Evolutionary conservation across 192 early-diverging fungal species (phyloP), one percentile per base, ranked within the genome.

Genomic region (Chytriomyces confervae): DNA sequence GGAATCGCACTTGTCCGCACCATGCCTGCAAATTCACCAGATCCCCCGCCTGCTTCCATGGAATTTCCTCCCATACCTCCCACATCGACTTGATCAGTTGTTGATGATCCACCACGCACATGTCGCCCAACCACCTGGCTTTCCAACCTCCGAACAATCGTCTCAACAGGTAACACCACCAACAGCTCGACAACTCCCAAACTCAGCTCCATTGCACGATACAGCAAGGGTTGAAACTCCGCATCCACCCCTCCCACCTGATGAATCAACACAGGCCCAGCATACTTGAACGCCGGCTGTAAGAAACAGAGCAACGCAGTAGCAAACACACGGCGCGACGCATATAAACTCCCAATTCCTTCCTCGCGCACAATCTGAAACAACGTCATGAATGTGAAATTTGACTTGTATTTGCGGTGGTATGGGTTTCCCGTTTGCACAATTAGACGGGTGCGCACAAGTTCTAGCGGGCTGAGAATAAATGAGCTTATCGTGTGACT

Each of bases 111-210:
- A 46, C 53, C 53, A 13, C 53, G 53, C 2, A 74, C 72, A 74
- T 62, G 62, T 2, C 72, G 72, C 8, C 69, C 75, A 9, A 73
- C 74, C 10, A 83, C 72, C 80, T 98, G 97, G 62, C 92, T 92
- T 63, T 95, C 92, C 50, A 99, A 80, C 7, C 97, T 85, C 65
- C 92, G 88, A 29, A 94, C 86, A 70, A 94, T 87, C 3, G 95
- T 99, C 49, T 97, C 94, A 6, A 99, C 73, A 0, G 97, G 97
- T 61, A 96, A 75, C 69, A 91, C 91, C 7, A 97, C 89, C 13
- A 91, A 67, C 5, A 95, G 81, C 48, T 96, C 89, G 6, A 95
- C 36, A 0, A 90, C 89, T 20, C 89, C 87, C 61, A 94, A 81
- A 5, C 79, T 84, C 24, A 98, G 77, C 44, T 92, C 91, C 13